These are phyloP conservation scores for Straminergon stramineum DNA, from an alignment of 225 moss, liverwort and hornwort species.

Conservation along the genomic window DNA sequence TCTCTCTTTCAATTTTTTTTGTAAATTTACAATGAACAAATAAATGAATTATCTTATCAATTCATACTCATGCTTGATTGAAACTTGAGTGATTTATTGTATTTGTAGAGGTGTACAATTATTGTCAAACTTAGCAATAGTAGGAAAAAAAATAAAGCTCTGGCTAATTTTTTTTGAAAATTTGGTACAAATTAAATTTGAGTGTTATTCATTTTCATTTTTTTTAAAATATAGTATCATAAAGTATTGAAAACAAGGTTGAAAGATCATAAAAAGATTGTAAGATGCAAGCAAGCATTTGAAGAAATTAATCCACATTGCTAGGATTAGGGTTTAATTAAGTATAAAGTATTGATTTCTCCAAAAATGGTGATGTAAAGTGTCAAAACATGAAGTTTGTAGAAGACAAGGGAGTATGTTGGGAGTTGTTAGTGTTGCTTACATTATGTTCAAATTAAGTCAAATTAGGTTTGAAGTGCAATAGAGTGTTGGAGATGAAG, in stretches of 20 bases:
- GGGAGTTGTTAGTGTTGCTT: neutral
- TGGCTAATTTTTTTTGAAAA: too few species aligned
- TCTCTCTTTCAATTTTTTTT: too few species aligned
- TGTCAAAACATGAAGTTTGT: neutral
- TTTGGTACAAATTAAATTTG: neutral
- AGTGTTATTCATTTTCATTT: neutral
- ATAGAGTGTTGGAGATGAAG: neutral
- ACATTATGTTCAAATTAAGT: neutral
- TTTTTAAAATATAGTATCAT: neutral
- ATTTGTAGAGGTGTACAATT: neutral
- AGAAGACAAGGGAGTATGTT: fast-evolving
- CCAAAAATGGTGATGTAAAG: neutral
- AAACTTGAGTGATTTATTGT: too few species aligned
- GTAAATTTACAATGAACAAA: fast-evolving
- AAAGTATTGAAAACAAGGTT: neutral
- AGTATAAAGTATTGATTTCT: too few species aligned
- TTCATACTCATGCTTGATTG: neutral
- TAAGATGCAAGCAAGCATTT: neutral
- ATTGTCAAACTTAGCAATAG: neutral
- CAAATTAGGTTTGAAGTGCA: neutral
- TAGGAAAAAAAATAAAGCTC: fast-evolving
- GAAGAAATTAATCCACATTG: neutral
- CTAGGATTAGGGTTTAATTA: neutral
- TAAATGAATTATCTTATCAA: neutral
- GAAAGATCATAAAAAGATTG: neutral